These are phyloP conservation scores for Aspergillus homomorphus DNA, from an alignment of 495 filamentous ascomycete genomes.

Conservation along the genomic window DNA sequence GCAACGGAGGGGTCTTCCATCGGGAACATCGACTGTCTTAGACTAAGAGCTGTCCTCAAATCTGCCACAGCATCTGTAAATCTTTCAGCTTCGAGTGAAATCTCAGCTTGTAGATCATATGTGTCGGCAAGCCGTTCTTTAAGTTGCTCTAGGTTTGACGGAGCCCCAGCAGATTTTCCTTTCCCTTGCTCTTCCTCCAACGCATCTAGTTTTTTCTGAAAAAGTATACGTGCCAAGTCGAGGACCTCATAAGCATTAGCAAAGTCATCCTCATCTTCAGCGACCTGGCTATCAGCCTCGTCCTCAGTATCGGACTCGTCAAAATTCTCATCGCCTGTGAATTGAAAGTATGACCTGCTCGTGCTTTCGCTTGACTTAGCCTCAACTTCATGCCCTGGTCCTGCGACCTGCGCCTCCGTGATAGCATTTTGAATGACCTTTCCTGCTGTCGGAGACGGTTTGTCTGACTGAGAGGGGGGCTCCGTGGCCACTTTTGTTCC, in stretches of 20 bases:
- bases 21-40: constrained; percentile 74
- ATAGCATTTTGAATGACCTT: constrained; percentile 32
- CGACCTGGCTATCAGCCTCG: constrained; percentile 46
- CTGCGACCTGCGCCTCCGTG: constrained; percentile 22
- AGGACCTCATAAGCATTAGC: constrained; percentile 86
- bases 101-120: constrained; percentile 87
- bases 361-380: constrained; percentile 34
- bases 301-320: constrained; percentile 73
- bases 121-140: constrained; percentile 86
- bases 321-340: constrained; percentile 91
- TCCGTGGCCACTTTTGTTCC: constrained; percentile 73
- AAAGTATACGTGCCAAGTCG: constrained; percentile 83
- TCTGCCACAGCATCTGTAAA: constrained; percentile 81
- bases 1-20: constrained; percentile 77
- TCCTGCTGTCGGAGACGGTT: neutral
- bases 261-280: constrained; percentile 79
- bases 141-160: constrained; percentile 54
- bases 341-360: constrained; percentile 80
- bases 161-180: constrained; percentile 50
- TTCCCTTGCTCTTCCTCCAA: constrained; percentile 47
- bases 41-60: constrained; percentile 65
- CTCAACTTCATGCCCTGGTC: constrained; percentile 32
- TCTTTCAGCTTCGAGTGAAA: constrained; percentile 89
- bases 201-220: constrained; percentile 55
- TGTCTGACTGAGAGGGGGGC: constrained; percentile 40